Base-by-base conservation (phyloP, 2,329 filamentous ascomycete genomes). In the Exophiala sideris region DNA sequence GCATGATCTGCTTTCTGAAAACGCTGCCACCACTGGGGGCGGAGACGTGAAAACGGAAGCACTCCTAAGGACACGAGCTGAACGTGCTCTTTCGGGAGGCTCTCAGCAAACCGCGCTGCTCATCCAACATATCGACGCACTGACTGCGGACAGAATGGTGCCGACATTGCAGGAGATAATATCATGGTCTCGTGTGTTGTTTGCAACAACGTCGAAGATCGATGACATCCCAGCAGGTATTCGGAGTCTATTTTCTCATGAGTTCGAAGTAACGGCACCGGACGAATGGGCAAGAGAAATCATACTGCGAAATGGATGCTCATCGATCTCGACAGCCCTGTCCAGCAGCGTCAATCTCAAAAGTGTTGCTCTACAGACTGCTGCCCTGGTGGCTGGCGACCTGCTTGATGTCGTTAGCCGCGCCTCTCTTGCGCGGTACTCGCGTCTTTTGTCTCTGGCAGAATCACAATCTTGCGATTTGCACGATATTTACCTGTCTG, bases 11-110 rank as follows among this genome's bases (percentile, higher is more conserved):
- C 77, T 96, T 3, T 92, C 90, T n/a, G 92, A 97, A 68, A 89
- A 90, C 11, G 60, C 60, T 21, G 63, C 62, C 10, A 87, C 87
- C 41, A 87, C 87, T 1, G 90, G 90, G 49, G 89, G 89, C 7
- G 87, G 88, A 51, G 94, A 99, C 67, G 88, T 95, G 24, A 96
- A 97, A 72, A 96, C 91, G 0, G 92, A 96, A 67, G 91, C 89
- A 1, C 88, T 95, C 62, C 75, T 99, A 12, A 88, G 94, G 66
- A 89, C 89, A 3, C 83, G 94, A 47, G 89, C 91, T 1, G 94
- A 96, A 57, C 82, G 94, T 54, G 94, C 91, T 6, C 85, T 96
- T 68, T 87, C 86, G 61, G 97, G 94, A 66, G 94, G 94, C 0
- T 72, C 90, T 0, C 86, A 91, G 62, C 88, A 83, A 65, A 96